These are phyloP conservation scores for Diaporthe eres DNA, from an alignment of 2,329 filamentous ascomycete genomes.

Conservation along the genomic window DNA sequence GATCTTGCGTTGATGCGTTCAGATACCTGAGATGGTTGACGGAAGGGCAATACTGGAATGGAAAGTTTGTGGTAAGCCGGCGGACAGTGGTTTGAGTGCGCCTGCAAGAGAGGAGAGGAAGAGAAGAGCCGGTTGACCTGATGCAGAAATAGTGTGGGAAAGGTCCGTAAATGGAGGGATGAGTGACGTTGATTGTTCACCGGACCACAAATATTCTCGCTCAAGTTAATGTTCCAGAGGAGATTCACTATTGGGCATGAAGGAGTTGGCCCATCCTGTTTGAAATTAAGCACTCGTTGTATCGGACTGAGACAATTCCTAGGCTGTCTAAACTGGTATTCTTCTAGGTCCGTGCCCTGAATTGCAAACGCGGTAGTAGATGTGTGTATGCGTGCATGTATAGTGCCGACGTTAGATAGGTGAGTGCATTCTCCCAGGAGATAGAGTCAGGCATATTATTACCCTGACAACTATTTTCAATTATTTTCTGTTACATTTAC, in stretches of 20 bases:
- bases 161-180: too few relatives aligned
- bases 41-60: background rate
- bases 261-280: background rate
- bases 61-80: background rate
- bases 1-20: too few relatives aligned
- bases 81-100: background rate
- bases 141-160: too few relatives aligned
- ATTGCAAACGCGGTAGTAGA: background rate
- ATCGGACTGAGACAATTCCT: background rate
- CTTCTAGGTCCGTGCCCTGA: background rate
- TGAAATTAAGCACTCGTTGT: background rate
- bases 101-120: background rate
- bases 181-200: too few relatives aligned
- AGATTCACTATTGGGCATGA: background rate
- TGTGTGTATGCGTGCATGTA: fast-evolving
- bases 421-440: background rate
- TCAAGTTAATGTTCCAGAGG: background rate
- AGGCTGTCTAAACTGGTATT: background rate
- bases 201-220: fast-evolving
- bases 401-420: background rate
- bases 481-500: background rate
- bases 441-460: background rate
- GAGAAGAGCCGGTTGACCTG: too few relatives aligned
- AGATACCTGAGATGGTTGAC: background rate
- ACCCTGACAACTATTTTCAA: background rate